Evolutionary conservation across 1,139 yeast species (phyloP).

Genomic region (Zygosaccharomyces pseudobailii): DNA sequence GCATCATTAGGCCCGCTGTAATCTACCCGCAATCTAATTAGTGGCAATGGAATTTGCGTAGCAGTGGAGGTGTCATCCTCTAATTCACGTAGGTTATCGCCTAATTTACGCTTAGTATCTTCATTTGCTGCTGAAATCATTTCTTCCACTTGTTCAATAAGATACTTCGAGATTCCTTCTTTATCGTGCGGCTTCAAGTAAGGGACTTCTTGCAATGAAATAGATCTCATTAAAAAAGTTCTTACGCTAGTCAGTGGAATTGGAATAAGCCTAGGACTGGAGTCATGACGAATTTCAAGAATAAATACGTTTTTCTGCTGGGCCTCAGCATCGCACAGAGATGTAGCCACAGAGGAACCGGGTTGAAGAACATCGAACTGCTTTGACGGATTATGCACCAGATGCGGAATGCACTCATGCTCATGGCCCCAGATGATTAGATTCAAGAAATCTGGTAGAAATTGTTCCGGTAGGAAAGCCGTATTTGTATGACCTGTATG

Average conservation of each 20-base stretch:
- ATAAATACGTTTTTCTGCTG: constrained; percentile 70
- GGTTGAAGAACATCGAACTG: constrained; percentile 84
- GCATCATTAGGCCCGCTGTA: constrained; percentile 52
- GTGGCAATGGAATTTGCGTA: constrained; percentile 56
- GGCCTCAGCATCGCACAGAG: constrained; percentile 81
- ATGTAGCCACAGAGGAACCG: constrained; percentile 92
- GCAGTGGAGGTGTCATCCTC: constrained; percentile 20
- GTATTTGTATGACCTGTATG: constrained; percentile 76
- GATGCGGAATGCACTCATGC: constrained; percentile 83
- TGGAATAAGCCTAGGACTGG: constrained; percentile 55
- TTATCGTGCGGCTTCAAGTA: constrained; percentile 63
- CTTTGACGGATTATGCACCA: constrained; percentile 58
- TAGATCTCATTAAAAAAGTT: constrained; percentile 73
- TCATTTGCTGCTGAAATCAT: constrained; percentile 57
- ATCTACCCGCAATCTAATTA: constrained; percentile 78
- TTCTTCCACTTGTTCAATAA: constrained; percentile 59
- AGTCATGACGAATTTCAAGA: constrained; percentile 54
- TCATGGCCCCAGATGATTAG: constrained; percentile 97
- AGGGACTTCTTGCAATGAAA: constrained; percentile 49
- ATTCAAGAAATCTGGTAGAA: constrained; percentile 76
- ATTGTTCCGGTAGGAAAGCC: constrained; percentile 77
- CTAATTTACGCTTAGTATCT: constrained; percentile 41
- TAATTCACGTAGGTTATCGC: constrained; percentile 28
- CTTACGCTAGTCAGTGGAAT: constrained; percentile 69
- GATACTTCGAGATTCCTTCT: constrained; percentile 55